These are phyloP conservation scores for Chlamydomonas schloesseri DNA, from an alignment of 139 green algal species.

Conservation along the genomic window DNA sequence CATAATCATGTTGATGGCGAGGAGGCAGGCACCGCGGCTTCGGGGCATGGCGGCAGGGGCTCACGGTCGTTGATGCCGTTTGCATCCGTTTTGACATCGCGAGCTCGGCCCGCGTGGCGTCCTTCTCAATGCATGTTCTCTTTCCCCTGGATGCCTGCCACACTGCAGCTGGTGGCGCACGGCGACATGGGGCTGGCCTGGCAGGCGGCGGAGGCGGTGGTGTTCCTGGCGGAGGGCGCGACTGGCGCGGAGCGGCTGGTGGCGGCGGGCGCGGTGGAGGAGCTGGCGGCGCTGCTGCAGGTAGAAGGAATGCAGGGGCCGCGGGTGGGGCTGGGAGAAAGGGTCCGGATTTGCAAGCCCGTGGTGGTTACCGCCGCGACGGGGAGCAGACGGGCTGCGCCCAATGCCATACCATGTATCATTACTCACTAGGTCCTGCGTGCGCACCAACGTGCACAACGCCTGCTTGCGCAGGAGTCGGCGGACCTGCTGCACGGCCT, in stretches of 20 bases:
- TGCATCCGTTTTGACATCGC: too few species aligned
- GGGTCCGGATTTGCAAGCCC: background rate
- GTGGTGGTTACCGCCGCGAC: too few species aligned
- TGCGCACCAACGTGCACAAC: too few species aligned
- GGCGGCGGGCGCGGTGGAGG: conserved; percentile 31
- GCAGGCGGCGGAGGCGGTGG: conserved; percentile 54
- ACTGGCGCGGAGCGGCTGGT: conserved; percentile 26
- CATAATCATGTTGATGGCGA: too few species aligned
- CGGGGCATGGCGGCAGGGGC: too few species aligned
- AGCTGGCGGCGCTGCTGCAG: conserved; percentile 42
- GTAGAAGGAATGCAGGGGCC: background rate
- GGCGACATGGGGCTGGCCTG: conserved; percentile 60
- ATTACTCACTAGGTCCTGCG: too few species aligned
- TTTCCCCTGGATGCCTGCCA: background rate
- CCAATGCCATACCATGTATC: too few species aligned
- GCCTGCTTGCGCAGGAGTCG: too few species aligned
- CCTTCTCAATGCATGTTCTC: background rate
- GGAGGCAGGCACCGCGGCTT: too few species aligned
- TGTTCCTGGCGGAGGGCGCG: conserved; percentile 1
- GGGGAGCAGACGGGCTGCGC: too few species aligned
- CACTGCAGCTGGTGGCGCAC: conserved; percentile 50
- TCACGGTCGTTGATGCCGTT: too few species aligned
- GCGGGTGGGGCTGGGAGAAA: background rate
- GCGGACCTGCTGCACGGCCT: conserved; percentile 51
- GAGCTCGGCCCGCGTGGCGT: too few species aligned